Evolutionary conservation across 169 alveolate genomes (phyloP).

Genomic region (Hammondia hammondi): DNA sequence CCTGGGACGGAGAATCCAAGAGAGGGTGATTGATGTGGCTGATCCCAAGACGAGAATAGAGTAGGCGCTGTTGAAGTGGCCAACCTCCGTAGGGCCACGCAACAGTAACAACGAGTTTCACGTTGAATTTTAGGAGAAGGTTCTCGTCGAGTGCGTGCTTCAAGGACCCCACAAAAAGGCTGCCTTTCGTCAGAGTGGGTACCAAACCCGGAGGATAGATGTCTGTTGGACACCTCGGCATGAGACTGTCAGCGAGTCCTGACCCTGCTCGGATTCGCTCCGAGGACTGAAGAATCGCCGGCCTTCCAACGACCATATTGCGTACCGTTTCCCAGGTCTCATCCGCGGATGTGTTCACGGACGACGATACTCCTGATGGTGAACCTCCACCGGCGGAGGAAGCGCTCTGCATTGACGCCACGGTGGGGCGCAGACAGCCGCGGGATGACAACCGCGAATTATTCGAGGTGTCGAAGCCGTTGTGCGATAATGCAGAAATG

Average conservation of each 20-base stretch:
- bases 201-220: conserved; percentile 49
- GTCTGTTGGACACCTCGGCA: not conserved
- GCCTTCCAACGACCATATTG: not conserved
- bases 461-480: not conserved
- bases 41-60: conserved; percentile 33
- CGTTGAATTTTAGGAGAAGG: not conserved
- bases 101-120: conserved; percentile 28
- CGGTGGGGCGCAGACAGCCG: not conserved
- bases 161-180: conserved; percentile 53
- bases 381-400: not conserved
- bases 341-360: not conserved
- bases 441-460: not conserved
- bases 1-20: conserved; percentile 54
- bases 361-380: not conserved
- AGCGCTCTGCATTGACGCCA: not conserved
- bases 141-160: conserved; percentile 45
- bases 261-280: not conserved
- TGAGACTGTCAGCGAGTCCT: not conserved
- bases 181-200: conserved; percentile 5
- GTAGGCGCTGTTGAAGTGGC: conserved; percentile 24
- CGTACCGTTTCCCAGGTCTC: not conserved
- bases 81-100: conserved; percentile 62
- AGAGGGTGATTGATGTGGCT: conserved; percentile 13
- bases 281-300: not conserved
- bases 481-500: too few relatives aligned